Evolutionary conservation across 441 rosid species (phyloP), one percentile per base, ranked within the genome.

Genomic region (Metrosideros polymorpha): DNA sequence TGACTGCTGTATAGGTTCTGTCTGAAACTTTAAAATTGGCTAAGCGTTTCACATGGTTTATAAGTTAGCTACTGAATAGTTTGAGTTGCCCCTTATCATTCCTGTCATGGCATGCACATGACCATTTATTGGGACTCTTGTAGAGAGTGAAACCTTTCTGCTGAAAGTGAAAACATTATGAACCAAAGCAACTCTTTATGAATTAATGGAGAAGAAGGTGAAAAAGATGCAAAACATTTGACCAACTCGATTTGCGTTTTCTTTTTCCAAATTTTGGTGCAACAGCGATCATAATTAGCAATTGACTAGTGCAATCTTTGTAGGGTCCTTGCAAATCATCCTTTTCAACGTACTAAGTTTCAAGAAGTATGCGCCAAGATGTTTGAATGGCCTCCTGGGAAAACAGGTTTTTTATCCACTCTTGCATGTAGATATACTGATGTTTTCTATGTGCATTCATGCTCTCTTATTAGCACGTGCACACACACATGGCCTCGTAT

Each of bases 331-430:
- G 92, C 92, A 83, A 94, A 87, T 71, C 93, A 89, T 87, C 94
- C 91, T 66, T 94, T 96, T 89, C 96, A 90, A 82, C 95, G 86
- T 42, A 86, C 86, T 84, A 90, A 89, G 89, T 91, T 97, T 89
- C 98, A 95, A 52, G 89, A 91, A 86, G 47, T 94, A 87, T 96
- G 99, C 88, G 88, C 89, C 75, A 89, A 92, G 90, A 93, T 91
- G 89, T 94, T 97, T 89, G 95, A 89, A 83, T 97, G 99, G 99
- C 92, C 97, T 82, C 93, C 98, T 55, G 97, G 94, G 91, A 94
- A 92, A 91, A 95, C 99, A 93, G 98, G 99, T 97, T 77, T 55
- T 19, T 47, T 84, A 45, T 88, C 85, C 90, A n/a, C 85, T 82
- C 79, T 88, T 39, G 45, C 53, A 43, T 32, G 35, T 82, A 49